Conservation (phyloP, 352 stramenopile species). For the Lagenidium sp. region DNA sequence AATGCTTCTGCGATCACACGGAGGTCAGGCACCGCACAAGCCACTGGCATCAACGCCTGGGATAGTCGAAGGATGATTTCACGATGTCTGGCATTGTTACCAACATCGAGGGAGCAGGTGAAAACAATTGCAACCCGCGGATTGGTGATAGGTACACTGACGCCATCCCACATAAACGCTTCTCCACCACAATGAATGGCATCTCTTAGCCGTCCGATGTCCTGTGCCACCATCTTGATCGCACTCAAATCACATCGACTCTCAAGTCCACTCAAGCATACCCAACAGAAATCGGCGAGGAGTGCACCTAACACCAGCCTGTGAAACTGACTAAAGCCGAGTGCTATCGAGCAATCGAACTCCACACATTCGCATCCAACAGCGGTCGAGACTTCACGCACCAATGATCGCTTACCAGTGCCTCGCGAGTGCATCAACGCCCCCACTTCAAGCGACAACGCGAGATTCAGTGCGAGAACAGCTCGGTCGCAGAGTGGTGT, state of each 20-base stretch:
- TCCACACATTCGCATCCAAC: constrained; percentile 31
- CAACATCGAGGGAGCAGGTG: constrained; percentile 21
- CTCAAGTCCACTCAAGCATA: constrained; percentile 32
- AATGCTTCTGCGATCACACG: constrained; percentile 27
- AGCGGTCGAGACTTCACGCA: constrained; percentile 31
- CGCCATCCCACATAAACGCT: constrained; percentile 21
- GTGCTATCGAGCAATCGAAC: constrained; percentile 24
- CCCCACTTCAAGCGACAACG: constrained; percentile 43
- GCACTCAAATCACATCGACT: constrained; percentile 8
- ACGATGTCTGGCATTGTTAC: constrained; percentile 18
- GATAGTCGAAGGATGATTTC: constrained; percentile 37
- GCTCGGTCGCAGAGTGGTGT: constrained; percentile 52
- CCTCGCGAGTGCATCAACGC: constrained; percentile 29
- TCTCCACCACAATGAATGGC: constrained; percentile 26
- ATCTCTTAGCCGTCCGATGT: constrained; percentile 41
- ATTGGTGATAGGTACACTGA: constrained; percentile 25
- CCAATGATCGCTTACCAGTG: constrained; percentile 32
- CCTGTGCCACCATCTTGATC: constrained; percentile 23
- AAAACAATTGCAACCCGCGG: constrained; percentile 24
- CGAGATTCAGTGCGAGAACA: constrained; percentile 39
- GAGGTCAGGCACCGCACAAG: constrained; percentile 16
- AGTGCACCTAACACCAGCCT: constrained; percentile 27
- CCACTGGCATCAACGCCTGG: constrained; percentile 30
- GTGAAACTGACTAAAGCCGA: constrained; percentile 27
- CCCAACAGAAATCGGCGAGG: constrained; percentile 31